Percentiles rank a stretch among this genome's conserved stretches.
These are phyloP conservation scores for Phytophthora ramorum DNA, from an alignment of 352 stramenopile species.

Conservation along the genomic window DNA sequence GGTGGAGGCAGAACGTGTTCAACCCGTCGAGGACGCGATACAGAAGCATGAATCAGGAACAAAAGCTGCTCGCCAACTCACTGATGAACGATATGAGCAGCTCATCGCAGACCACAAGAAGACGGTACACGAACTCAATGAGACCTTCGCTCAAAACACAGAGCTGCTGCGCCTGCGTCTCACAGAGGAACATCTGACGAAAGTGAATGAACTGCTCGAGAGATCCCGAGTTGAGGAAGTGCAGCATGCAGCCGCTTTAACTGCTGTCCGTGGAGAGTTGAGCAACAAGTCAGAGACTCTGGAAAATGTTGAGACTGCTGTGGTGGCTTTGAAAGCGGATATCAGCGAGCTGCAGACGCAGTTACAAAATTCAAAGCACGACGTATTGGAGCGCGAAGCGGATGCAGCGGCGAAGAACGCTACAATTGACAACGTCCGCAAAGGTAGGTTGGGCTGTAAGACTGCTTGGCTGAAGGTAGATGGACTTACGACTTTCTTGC, in stretches of 20 bases:
- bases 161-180: constrained; percentile 29
- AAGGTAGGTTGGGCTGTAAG: constrained; percentile 29
- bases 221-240: constrained; percentile 22
- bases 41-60: constrained; percentile 5
- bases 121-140: constrained; percentile 11
- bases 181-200: constrained; percentile 29
- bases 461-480: not conserved
- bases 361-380: constrained; percentile 17
- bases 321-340: constrained; percentile 8
- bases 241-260: constrained; percentile 10
- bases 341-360: constrained; percentile 24
- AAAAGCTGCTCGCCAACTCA: not conserved
- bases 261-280: constrained; percentile 13
- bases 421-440: constrained; percentile 64
- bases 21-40: not conserved
- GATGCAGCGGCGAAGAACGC: constrained; percentile 42
- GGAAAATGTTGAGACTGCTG: not conserved
- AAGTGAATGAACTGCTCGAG: constrained; percentile 35
- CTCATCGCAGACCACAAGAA: constrained; percentile 11
- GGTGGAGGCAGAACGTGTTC: constrained; percentile 1
- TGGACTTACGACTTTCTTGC: not conserved
- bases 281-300: constrained; percentile 11
- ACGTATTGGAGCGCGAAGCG: constrained; percentile 37
- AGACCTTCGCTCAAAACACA: constrained; percentile 18
- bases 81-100: constrained; percentile 5